These are phyloP conservation scores for Pilaira anomala DNA, from an alignment of 192 early-diverging fungal species.

Conservation along the genomic window DNA sequence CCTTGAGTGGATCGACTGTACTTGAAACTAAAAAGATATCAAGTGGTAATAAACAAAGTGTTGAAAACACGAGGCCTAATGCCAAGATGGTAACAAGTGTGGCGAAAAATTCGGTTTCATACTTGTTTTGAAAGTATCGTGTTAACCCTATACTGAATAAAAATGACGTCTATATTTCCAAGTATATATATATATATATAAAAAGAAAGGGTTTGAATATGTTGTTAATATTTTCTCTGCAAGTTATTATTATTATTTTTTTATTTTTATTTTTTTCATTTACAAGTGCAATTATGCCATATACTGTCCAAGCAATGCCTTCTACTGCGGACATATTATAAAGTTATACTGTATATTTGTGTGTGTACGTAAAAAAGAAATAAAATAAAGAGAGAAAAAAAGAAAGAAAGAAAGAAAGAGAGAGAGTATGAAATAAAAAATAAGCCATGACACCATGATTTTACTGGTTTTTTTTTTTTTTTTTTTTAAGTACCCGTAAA, in stretches of 20 bases:
- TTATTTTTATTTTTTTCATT: not conserved
- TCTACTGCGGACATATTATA: conserved; percentile 31
- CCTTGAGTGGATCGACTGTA: conserved; percentile 46
- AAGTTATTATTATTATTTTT: conserved; percentile 1
- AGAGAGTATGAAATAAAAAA: too few species aligned
- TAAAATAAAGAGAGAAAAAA: too few species aligned
- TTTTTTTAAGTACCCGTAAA: too few species aligned
- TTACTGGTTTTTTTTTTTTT: too few species aligned
- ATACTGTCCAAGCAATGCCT: conserved; percentile 46
- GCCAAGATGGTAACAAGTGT: conserved; percentile 47
- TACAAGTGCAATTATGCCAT: conserved; percentile 46
- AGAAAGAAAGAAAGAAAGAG: too few species aligned
- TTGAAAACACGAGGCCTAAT: conserved; percentile 45
- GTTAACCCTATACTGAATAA: conserved; percentile 48
- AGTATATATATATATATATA: conserved; percentile 2
- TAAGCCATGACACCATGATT: too few species aligned
- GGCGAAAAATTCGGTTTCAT: conserved; percentile 50
- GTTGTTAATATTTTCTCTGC: not conserved
- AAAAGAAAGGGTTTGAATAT: not conserved
- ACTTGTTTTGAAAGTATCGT: conserved; percentile 48
- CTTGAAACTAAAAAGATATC: conserved; percentile 60
- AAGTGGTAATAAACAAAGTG: conserved; percentile 50
- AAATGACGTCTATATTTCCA: conserved; percentile 43
- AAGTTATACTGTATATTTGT: not conserved
- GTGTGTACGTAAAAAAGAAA: too few species aligned